Percentiles rank a stretch among this genome's conserved stretches.
phyloP scores from a whole-genome alignment of 306 rosid genomes.

The Cicer yamashitae region DNA sequence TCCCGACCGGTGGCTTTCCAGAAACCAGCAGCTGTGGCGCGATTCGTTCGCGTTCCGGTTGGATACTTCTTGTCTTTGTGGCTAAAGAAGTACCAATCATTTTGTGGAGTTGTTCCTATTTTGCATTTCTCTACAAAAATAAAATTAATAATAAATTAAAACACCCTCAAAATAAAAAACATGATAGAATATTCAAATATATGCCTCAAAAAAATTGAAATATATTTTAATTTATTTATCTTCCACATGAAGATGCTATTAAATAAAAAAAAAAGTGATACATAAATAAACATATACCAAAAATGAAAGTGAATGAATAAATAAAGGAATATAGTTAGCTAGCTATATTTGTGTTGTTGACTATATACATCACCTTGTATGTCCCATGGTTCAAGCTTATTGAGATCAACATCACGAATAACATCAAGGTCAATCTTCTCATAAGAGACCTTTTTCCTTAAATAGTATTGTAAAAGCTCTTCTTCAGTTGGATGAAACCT shows the following conservation, averaged over 20 bases:
- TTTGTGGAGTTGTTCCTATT: constrained; percentile 94
- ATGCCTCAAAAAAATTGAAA: background rate
- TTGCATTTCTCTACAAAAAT: constrained; percentile 74
- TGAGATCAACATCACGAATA: constrained; percentile 91
- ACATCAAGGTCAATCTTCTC: constrained; percentile 87
- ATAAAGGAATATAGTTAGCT: background rate
- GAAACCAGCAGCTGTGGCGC: constrained; percentile 90
- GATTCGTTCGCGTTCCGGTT: constrained; percentile 88
- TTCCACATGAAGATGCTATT: constrained; percentile 4
- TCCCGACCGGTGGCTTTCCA: constrained; percentile 99
- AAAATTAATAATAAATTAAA: background rate
- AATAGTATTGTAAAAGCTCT: constrained; percentile 84
- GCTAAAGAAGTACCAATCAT: constrained; percentile 96
- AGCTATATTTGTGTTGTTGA: background rate
- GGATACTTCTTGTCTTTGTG: constrained; percentile 99
- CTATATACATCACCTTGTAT: constrained; percentile 69
- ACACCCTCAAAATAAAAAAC: background rate
- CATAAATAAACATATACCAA: background rate
- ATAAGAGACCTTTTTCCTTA: constrained; percentile 77
- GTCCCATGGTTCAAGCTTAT: constrained; percentile 99
- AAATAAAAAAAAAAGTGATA: background rate
- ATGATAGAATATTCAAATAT: background rate
- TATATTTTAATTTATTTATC: background rate
- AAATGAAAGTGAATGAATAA: background rate
- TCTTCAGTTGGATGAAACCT: constrained; percentile 92